Percentiles rank a stretch among this genome's conserved stretches.
Evolutionary conservation across 2,329 filamentous ascomycete genomes (phyloP).

Genomic region (Ophioceras dolichostomum): DNA sequence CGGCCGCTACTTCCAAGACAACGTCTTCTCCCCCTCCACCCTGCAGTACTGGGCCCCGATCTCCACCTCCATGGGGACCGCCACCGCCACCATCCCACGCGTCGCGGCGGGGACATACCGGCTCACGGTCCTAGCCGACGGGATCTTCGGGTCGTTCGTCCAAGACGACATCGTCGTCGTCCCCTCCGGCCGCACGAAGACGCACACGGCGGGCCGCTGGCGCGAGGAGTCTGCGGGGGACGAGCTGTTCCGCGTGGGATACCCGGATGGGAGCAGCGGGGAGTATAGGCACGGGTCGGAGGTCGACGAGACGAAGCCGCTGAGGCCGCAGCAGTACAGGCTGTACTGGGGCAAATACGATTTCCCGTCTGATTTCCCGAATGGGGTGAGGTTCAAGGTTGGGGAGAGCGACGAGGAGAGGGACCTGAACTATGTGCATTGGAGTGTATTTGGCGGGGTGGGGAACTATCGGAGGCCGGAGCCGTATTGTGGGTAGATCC

Average conservation of each 20-base stretch:
- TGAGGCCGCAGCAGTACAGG: constrained; percentile 43
- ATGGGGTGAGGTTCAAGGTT: constrained; percentile 44
- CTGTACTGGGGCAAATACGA: constrained; percentile 51
- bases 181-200: not conserved
- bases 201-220: constrained; percentile 33
- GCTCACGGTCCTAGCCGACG: constrained; percentile 49
- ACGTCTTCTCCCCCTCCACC: constrained; percentile 37
- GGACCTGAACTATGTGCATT: constrained; percentile 54
- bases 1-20: constrained; percentile 44
- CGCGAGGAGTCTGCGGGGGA: constrained; percentile 39
- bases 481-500: constrained; percentile 24
- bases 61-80: constrained; percentile 21
- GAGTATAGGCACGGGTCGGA: constrained; percentile 48
- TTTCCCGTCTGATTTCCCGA: constrained; percentile 44
- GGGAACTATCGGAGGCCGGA: constrained; percentile 32
- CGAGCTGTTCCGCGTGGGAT: constrained; percentile 51
- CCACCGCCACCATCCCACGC: constrained; percentile 36
- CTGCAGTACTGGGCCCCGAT: constrained; percentile 53
- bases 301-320: constrained; percentile 31
- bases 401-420: constrained; percentile 32
- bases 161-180: constrained; percentile 34
- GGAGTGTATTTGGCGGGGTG: constrained; percentile 48
- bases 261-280: constrained; percentile 46
- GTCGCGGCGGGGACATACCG: constrained; percentile 48
- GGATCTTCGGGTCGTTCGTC: constrained; percentile 46